Evolutionary conservation across 139 green algal species (phyloP).

Genomic region (Closterium sp.): DNA sequence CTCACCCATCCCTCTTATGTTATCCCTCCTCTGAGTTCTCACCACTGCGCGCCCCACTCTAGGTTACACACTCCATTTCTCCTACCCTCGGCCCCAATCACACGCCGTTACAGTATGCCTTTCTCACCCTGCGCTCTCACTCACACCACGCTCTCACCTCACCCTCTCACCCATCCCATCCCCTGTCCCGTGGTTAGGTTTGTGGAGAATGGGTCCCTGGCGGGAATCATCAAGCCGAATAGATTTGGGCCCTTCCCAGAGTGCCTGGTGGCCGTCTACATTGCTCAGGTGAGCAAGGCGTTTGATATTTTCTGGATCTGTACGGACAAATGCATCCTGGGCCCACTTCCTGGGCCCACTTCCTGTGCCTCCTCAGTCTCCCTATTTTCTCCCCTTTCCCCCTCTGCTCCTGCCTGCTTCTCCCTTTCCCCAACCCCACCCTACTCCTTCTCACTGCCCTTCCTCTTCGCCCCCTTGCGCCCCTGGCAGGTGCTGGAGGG

Average conservation of each 20-base stretch:
- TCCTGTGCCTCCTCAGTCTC: no score
- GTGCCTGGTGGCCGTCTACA: conserved; percentile 84
- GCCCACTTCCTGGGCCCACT: no score
- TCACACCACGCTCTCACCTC: background rate
- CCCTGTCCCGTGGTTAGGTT: conserved; percentile 8
- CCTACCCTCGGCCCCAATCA: background rate
- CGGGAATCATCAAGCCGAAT: conserved; percentile 80
- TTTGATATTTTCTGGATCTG: no score
- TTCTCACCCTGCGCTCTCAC: background rate
- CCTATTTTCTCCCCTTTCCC: no score
- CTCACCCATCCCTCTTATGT: background rate
- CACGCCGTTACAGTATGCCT: background rate
- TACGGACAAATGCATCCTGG: no score
- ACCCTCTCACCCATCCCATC: background rate
- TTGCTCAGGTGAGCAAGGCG: conserved; percentile 66
- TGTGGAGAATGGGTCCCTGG: conserved; percentile 84
- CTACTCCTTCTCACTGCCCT: no score
- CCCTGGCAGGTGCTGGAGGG: conserved; percentile 65
- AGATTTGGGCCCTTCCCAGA: conserved; percentile 90
- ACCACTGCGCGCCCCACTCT: background rate
- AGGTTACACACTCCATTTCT: background rate
- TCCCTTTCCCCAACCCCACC: no score
- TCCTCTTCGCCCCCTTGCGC: no score
- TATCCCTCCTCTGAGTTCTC: background rate
- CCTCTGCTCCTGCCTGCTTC: no score